Base-by-base conservation (phyloP, 371 early-diverging fungal genomes). In the Mortierella sp. region DNA sequence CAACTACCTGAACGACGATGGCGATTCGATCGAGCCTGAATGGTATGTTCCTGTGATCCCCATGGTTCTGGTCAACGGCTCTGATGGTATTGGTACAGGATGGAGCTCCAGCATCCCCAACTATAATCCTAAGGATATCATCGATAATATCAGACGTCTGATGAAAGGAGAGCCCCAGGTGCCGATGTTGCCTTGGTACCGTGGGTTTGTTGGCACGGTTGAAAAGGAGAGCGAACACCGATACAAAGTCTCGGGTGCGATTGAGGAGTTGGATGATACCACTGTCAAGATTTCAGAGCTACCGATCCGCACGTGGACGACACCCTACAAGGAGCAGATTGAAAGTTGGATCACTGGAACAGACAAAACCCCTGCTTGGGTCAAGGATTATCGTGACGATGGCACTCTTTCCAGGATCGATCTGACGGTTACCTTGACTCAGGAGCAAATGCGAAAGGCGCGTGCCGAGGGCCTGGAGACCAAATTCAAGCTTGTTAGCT, bases 71-170 rank as follows among this genome's bases (percentile, higher is more conserved):
- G 89, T 99, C 9, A 99, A 99, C 80, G 99, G 99, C 28, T 89
- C 94, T 2, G 97, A 98, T 28, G 99, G 99, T 66, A 99, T 99
- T 60, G 99, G 99, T 37, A 99, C 99, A 14, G 99, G 93, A 8
- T 95, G 94, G 95, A 93, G 92, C 76, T 90, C 95, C 0, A 83
- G 55, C 39, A 90, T 95, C 56, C 95, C 95, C 43, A 91, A 90
- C 79, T 95, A 92, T 79, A 97, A 96, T 72, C 99, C 99, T 4
- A 72, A 76, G n/a, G 99, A 99, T 56, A 89, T 99, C 53, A 90
- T 97, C 4, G 86, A 89, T 24, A 99, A 99, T 70, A 58, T 99
- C 30, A 72, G 84, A n/a, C 89, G 93, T 2, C 58, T 96, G 42
- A 95, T 99, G 90, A 76, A 88, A 6, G 92, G 85, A 26, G 84